Evolutionary conservation across 2,329 filamentous ascomycete species (phyloP).

Genomic region (Colletotrichum graminicola): DNA sequence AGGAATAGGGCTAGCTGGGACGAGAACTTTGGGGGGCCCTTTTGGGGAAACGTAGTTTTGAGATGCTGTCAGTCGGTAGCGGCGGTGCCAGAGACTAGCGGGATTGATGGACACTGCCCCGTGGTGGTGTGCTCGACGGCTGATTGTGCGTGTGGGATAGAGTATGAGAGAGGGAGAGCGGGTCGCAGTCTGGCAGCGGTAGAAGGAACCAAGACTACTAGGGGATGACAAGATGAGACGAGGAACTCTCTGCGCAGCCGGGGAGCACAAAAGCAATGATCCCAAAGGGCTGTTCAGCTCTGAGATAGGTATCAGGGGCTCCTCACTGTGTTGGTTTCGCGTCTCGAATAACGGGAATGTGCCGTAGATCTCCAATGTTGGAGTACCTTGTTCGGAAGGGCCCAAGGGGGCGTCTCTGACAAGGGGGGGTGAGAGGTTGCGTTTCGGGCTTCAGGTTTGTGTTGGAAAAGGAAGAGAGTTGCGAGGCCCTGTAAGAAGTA

Average conservation of each 20-base stretch:
- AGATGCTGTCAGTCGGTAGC: slow-evolving; percentile 29
- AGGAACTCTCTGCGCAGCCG: not conserved
- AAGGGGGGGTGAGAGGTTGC: slow-evolving; percentile 40
- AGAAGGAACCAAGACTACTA: not conserved
- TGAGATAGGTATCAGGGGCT: slow-evolving; percentile 41
- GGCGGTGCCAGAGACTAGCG: slow-evolving; percentile 29
- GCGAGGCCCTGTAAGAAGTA: not conserved
- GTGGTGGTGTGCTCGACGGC: slow-evolving; percentile 19
- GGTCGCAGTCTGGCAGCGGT: slow-evolving; percentile 10
- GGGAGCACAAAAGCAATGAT: not conserved
- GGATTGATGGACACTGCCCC: slow-evolving; percentile 25
- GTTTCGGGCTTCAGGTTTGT: slow-evolving; percentile 41
- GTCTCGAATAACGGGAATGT: slow-evolving; percentile 36
- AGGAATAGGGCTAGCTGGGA: slow-evolving; percentile 23
- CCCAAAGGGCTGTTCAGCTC: slow-evolving; percentile 26
- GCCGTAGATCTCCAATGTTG: slow-evolving; percentile 39
- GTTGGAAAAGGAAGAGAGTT: slow-evolving; percentile 31
- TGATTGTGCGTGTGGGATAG: slow-evolving; percentile 12
- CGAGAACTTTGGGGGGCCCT: slow-evolving; percentile 9
- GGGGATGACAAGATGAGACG: slow-evolving; percentile 24
- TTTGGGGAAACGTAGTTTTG: slow-evolving; percentile 18
- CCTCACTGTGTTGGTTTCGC: slow-evolving; percentile 39
- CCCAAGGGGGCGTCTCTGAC: slow-evolving; percentile 31
- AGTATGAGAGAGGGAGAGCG: not conserved
- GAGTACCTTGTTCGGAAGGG: slow-evolving; percentile 41